Evolutionary conservation across 2,329 filamentous ascomycete genomes (phyloP).

Genomic region (Ophiocordyceps camponoti-leonardi): DNA sequence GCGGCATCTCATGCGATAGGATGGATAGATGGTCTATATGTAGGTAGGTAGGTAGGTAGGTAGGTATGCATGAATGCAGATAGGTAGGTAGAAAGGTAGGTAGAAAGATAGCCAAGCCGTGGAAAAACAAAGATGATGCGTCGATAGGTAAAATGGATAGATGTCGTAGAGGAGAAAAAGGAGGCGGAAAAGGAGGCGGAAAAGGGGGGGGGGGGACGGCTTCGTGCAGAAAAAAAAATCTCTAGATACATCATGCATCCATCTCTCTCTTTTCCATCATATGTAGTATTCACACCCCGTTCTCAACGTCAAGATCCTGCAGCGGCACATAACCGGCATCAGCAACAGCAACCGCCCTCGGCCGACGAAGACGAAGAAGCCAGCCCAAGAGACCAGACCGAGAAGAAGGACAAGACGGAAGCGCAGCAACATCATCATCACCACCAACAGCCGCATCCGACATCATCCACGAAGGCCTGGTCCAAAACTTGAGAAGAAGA

Average conservation of each 20-base stretch:
- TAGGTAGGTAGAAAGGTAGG: no score
- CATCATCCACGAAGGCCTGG: conserved; percentile 65
- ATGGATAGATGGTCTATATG: no score
- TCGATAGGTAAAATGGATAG: neutral
- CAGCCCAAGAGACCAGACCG: conserved; percentile 18
- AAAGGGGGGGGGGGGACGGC: no score
- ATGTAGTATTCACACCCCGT: neutral
- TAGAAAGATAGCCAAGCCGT: neutral
- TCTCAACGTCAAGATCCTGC: conserved; percentile 27
- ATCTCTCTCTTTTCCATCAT: neutral
- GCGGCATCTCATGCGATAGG: no score
- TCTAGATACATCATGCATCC: neutral
- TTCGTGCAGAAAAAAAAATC: no score
- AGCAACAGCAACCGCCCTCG: conserved; percentile 12
- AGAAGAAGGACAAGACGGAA: no score
- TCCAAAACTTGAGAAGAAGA: conserved; percentile 75
- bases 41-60: neutral
- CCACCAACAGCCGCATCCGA: conserved; percentile 41
- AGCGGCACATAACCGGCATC: conserved; percentile 44
- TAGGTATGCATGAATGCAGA: no score
- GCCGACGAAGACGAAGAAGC: neutral
- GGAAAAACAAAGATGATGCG: neutral
- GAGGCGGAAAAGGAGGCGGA: neutral
- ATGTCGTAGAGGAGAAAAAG: neutral
- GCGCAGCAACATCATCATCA: conserved; percentile 30